Percentiles rank a stretch among this genome's conserved stretches.
Evolutionary conservation across 2,329 filamentous ascomycete genomes (phyloP).

Genomic region (Monilinia fructicola): DNA sequence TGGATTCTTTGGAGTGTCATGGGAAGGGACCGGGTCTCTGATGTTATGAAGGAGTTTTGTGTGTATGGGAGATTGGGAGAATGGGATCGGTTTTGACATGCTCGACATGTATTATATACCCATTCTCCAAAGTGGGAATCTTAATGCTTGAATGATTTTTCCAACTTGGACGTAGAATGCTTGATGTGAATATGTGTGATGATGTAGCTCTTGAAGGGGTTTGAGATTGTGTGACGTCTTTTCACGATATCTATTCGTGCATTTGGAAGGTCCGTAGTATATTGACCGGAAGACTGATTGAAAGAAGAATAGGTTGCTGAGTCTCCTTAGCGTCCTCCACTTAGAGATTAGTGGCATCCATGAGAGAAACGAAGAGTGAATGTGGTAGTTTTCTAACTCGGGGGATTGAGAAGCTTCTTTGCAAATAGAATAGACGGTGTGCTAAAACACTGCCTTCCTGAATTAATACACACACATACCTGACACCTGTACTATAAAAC

Average conservation of each 20-base stretch:
- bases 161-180: not conserved
- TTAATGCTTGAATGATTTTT: conserved; percentile 22
- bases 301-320: not conserved
- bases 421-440: too few relatives aligned
- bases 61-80: conserved; percentile 15
- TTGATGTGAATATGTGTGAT: conserved; percentile 7
- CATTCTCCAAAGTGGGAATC: conserved; percentile 19
- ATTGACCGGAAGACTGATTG: not conserved
- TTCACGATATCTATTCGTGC: not conserved
- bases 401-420: not conserved
- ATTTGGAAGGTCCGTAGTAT: not conserved
- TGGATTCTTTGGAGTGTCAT: conserved; percentile 18
- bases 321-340: not conserved
- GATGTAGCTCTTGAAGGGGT: not conserved
- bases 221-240: not conserved
- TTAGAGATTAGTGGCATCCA: not conserved
- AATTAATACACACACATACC: not conserved
- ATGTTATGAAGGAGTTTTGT: conserved; percentile 16
- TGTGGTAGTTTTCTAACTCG: too few relatives aligned
- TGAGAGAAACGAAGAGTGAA: not conserved
- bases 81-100: conserved; percentile 18
- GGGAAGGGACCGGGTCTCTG: conserved; percentile 16
- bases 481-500: not conserved
- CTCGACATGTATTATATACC: conserved; percentile 20
- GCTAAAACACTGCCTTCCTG: not conserved